Evolutionary conservation across 2,329 filamentous ascomycete species (phyloP), one percentile per base, ranked within the genome.

Genomic region (Beauveria sp.): DNA sequence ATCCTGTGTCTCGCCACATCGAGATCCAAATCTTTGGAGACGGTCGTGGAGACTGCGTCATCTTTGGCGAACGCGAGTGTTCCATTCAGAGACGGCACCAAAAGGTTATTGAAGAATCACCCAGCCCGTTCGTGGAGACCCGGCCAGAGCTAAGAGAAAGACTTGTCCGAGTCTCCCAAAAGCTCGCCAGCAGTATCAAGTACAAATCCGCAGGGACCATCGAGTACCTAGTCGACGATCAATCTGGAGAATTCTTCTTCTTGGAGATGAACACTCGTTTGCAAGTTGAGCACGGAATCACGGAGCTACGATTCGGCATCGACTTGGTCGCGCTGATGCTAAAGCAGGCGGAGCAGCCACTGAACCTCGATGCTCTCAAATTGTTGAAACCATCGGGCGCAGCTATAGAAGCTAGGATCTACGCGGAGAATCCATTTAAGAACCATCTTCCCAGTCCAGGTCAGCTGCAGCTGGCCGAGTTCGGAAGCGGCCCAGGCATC

Each of bases 281-380:
- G 9, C 77, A 79, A 61, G 76, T 79, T 10, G 76, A 79, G 63
- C 78, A 81, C 64, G 71, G 74, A 24, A 72, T 74, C 9, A 92
- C 90, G 0, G 89, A 92, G 70, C 86, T 89, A 80, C 85, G 90
- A 2, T 90, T 87, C 10, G 86, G 84, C 0, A 81, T 90, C 54
- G 89, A 92, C 69, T 77, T 92, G 12, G 89, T 92, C 1, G 79
- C 84, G 37, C 67, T 74, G 24, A 78, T 79, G 76, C 60, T 78
- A 12, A 65, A 65, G 0, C 72, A 75, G 40, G 74, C 69, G 64
- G 30, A 76, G 66, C 24, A 66, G 8, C 40, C 40, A 14, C 2
- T 37, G 10, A 46, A 53, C 0, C 8, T 51, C 0, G 22, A 54
- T 2, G 6, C 34, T 0, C 24, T 67, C 7, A 43, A 46, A 16